Conservation (phyloP, 1,284 basidiomycete genomes). For the Ceratobasidium sp. region DNA sequence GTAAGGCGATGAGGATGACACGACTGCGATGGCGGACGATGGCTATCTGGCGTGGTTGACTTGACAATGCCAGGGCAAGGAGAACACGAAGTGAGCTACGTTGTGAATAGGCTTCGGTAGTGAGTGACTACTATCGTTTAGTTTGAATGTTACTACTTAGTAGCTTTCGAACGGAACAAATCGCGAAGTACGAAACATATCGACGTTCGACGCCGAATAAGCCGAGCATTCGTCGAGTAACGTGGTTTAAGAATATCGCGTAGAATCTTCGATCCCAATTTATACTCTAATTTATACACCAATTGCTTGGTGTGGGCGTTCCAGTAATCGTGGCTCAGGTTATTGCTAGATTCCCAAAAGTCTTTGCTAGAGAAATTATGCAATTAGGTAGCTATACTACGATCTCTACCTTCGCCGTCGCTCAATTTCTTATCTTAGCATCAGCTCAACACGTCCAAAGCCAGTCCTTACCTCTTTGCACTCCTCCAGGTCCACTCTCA, state of each 20-base stretch:
- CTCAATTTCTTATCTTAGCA: not conserved
- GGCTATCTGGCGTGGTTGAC: conserved; percentile 83
- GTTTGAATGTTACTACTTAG: conserved; percentile 85
- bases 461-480: conserved; percentile 32
- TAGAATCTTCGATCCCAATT: not conserved
- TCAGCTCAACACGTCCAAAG: conserved; percentile 39
- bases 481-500: conserved; percentile 63
- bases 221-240: conserved; percentile 83
- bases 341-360: conserved; percentile 91
- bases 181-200: conserved; percentile 91
- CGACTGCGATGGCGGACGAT: conserved; percentile 84
- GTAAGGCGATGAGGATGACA: conserved; percentile 70
- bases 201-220: conserved; percentile 87
- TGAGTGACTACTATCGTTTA: too few relatives aligned
- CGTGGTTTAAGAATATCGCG: conserved; percentile 47
- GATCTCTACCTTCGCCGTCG: conserved; percentile 48
- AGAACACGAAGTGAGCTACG: too few relatives aligned
- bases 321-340: conserved; percentile 89
- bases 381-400: conserved; percentile 92
- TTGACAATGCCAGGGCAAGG: conserved; percentile 86
- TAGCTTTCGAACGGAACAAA: conserved; percentile 85
- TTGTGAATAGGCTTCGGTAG: too few relatives aligned
- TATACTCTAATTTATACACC: conserved; percentile 55
- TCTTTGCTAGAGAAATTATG: conserved; percentile 93
- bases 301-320: conserved; percentile 84